Evolutionary conservation across 129 eudicot genomes (phyloP).

Genomic region (Smallanthus sonchifolius): DNA sequence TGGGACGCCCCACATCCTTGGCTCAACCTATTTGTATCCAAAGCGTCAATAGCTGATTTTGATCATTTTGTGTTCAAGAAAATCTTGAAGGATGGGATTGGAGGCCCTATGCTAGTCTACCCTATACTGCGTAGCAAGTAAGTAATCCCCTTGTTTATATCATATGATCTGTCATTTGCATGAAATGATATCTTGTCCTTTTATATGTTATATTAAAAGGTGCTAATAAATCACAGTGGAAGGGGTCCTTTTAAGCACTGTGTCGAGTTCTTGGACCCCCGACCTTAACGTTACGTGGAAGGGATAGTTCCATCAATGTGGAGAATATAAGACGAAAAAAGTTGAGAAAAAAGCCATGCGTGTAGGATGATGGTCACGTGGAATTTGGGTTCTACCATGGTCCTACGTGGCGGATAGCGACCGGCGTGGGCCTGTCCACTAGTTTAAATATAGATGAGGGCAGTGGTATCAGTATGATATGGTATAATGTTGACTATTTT

Average conservation of each 20-base stretch:
- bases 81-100: constrained; percentile 68
- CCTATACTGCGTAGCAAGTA: constrained; percentile 81
- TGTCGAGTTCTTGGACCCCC: constrained; percentile 18
- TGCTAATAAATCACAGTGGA: neutral
- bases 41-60: constrained; percentile 56
- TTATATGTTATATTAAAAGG: neutral
- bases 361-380: constrained; percentile 26
- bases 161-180: constrained; percentile 1
- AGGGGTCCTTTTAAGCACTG: constrained; percentile 19
- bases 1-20: constrained; percentile 99
- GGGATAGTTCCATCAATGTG: constrained; percentile 17
- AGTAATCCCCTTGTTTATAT: constrained; percentile 23
- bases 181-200: neutral
- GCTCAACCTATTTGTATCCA: constrained; percentile 83
- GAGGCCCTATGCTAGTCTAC: constrained; percentile 91
- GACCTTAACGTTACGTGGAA: constrained; percentile 15
- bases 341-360: constrained; percentile 11
- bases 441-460: neutral
- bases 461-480: constrained; percentile 8
- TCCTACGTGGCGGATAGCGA: constrained; percentile 28
- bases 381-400: neutral
- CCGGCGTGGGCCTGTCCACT: constrained; percentile 19
- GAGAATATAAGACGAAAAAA: constrained; percentile 9
- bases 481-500: constrained; percentile 35
- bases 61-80: constrained; percentile 71